Evolutionary conservation across 2,329 filamentous ascomycete genomes (phyloP), one percentile per base, ranked within the genome.

Genomic region (Exserohilum turcica): DNA sequence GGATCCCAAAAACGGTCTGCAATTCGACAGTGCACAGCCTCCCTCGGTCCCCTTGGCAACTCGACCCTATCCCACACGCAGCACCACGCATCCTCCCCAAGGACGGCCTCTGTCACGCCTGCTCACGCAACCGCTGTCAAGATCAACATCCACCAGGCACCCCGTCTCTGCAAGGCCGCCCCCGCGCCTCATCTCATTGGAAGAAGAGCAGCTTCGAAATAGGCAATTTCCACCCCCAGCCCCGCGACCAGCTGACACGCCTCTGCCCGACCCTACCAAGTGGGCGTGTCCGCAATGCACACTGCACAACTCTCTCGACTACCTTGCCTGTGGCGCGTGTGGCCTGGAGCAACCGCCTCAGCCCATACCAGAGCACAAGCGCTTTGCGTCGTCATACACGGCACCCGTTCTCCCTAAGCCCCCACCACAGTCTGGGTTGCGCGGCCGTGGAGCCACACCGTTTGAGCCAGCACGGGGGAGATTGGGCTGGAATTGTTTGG

Each of bases 201-300:
- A 67, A 7, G 68, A 73, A 59, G 60, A 66, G 37, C 51, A 57
- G 12, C 37, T 55, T 35, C 65, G 64, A 6, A 67, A 65, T 43
- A 68, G 65, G 50, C 28, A 54, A 15, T 57, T 68, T 33, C 63
- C 65, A 35, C 52, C 76, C 37, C 74, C 67, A 47, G 64, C 75
- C 44, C 63, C 66, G 27, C 66, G 44, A 18, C 43, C 59, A n/a
- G 62, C 53, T 13, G 39, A 52, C 29, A 53, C 47, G 35, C 57
- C 68, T 27, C 68, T 66, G n/a, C 57, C 61, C 3, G 65, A 67
- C 32, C 65, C 69, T 3, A 65, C 76, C 47, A 75, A 79, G 36
- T 88, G 85, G 85, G 77, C 79, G 19, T 88, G 85, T 64, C 76
- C 80, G 9, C 77, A 81, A 54, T 88, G 85, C 71, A 88, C 85